Evolutionary conservation across 2,329 filamentous ascomycete species (phyloP), one percentile per base, ranked within the genome.

Genomic region (Stachybotrys chlorohalonatus): DNA sequence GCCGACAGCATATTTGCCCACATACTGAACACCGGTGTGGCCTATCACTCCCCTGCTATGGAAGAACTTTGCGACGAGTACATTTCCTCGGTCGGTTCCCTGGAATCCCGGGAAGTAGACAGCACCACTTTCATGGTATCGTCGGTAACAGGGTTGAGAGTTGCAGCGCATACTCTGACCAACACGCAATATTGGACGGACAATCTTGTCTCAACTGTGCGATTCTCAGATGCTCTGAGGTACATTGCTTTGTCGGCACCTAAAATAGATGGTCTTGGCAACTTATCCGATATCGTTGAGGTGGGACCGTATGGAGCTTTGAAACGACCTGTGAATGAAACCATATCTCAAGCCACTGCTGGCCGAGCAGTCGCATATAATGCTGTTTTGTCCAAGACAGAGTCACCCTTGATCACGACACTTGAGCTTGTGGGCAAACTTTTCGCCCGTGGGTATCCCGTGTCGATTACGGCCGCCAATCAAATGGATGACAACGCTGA

Each of bases 11-110:
- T 75, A 1, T 78, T 79, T 58, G 71, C 73, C 46, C 68, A 71
- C 39, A 70, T 68, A 8, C 68, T 79, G 3, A 68, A 70, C 17
- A 73, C 79, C 8, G 72, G 75, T 15, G 72, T 72, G 2, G 76
- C 76, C 1, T 80, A 80, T 51, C 78, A 80, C 58, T 80, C 77
- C 0, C 71, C 74, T 50, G 74, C 78, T 56, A 79, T 80, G 76
- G 68, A 72, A 39, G 62, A 70, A 2, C 66, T 79, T 2, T 73
- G 75, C 2, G 71, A 73, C 11, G 69, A 74, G 4, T 79, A 79
- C 55, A 60, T 69, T 42, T 11, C 47, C 59, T 9, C 47, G 55
- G 15, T 49, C 57, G 57, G 1, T 54, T 61, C 1, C 55, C 55
- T 0, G 36, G 36, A 42, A 9, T 9, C 36, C 36, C 36, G 36